Evolutionary conservation across 2,329 filamentous ascomycete species (phyloP).

Genomic region (Colletotrichum sidae): DNA sequence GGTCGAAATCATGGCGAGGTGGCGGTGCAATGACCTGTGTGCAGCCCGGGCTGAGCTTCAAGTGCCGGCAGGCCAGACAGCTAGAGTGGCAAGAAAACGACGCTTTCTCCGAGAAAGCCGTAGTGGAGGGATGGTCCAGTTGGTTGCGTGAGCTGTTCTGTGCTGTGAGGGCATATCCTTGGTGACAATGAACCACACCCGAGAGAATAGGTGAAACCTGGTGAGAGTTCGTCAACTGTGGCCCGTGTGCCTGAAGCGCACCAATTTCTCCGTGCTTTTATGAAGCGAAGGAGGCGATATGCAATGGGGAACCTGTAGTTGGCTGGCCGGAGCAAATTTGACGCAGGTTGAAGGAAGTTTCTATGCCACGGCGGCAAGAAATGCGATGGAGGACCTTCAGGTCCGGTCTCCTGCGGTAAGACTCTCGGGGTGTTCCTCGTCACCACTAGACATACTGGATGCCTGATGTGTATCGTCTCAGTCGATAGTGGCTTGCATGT

Average conservation of each 20-base stretch:
- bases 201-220: slow-evolving; percentile 30
- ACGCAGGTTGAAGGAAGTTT: slow-evolving; percentile 21
- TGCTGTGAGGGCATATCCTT: slow-evolving; percentile 3
- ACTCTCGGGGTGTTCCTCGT: not conserved
- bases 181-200: slow-evolving; percentile 2
- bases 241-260: slow-evolving; percentile 32
- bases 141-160: no score
- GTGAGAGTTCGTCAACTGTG: slow-evolving; percentile 29
- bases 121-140: slow-evolving; percentile 7
- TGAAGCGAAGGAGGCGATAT: slow-evolving; percentile 17
- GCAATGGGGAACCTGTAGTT: slow-evolving; percentile 14
- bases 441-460: not conserved
- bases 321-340: slow-evolving; percentile 22
- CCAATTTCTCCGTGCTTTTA: slow-evolving; percentile 27
- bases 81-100: not conserved
- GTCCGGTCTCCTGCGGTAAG: not conserved
- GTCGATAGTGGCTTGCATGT: not conserved
- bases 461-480: slow-evolving; percentile 1
- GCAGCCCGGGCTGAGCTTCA: no score
- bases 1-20: no score
- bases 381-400: not conserved
- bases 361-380: slow-evolving; percentile 19
- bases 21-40: no score
- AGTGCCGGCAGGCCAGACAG: no score
- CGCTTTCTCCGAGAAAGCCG: slow-evolving; percentile 22